Evolutionary conservation across 768 basidiomycete species (phyloP).

Genomic region (Crepidotus variabilis): DNA sequence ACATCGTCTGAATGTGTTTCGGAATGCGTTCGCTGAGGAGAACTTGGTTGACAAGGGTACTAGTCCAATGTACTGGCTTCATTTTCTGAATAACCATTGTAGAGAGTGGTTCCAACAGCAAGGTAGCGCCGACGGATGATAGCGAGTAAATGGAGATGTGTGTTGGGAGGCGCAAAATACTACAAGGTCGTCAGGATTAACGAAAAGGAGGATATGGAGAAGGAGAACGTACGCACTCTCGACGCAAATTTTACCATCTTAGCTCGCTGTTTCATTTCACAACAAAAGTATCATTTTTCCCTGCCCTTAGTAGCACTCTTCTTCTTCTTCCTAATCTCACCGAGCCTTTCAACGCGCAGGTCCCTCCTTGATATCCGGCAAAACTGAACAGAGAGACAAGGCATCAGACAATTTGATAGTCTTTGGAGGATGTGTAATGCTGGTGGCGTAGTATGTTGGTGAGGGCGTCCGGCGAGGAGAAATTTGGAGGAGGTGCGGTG

Average conservation of each 20-base stretch:
- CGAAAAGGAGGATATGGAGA: neutral
- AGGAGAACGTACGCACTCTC: slow-evolving; percentile 50
- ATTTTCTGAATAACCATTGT: slow-evolving; percentile 40
- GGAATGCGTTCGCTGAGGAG: slow-evolving; percentile 66
- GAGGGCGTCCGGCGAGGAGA: slow-evolving; percentile 33
- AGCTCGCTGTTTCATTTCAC: slow-evolving; percentile 67
- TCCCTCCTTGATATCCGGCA: slow-evolving; percentile 55
- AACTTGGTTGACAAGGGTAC: slow-evolving; percentile 80
- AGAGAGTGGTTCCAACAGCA: slow-evolving; percentile 79
- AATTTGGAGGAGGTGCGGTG: slow-evolving; percentile 61
- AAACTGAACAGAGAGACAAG: slow-evolving; percentile 39
- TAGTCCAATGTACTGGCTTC: slow-evolving; percentile 86
- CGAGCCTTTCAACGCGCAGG: slow-evolving; percentile 49
- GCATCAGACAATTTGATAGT: slow-evolving; percentile 67
- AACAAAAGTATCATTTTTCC: slow-evolving; percentile 67
- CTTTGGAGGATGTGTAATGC: slow-evolving; percentile 59
- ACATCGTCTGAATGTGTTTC: slow-evolving; percentile 95
- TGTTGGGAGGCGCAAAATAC: slow-evolving; percentile 17
- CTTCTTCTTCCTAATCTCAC: slow-evolving; percentile 25
- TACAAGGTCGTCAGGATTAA: neutral
- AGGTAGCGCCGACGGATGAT: slow-evolving; percentile 73
- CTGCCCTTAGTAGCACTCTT: slow-evolving; percentile 58
- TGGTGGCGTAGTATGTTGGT: slow-evolving; percentile 45
- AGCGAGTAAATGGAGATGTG: slow-evolving; percentile 63
- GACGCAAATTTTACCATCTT: slow-evolving; percentile 34